phyloP scores from a whole-genome alignment of 257 asterid genomes.

The Nicotiana noctiflora region DNA sequence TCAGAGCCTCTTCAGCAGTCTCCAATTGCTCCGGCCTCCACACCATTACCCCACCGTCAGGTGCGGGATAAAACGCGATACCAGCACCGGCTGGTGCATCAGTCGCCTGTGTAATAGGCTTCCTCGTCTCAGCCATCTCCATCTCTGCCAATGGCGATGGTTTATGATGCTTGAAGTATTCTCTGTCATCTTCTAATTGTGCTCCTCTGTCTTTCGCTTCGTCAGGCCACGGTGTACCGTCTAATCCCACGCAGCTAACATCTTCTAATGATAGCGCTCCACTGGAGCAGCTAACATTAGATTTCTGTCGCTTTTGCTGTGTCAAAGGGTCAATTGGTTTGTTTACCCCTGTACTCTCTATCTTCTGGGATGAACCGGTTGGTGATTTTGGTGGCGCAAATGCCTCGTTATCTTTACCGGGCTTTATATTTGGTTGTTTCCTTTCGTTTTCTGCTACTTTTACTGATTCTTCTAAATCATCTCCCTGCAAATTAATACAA shows the following conservation, averaged over 20 bases:
- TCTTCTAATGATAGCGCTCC: slow-evolving; percentile 1
- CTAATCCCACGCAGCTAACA: slow-evolving; percentile 40
- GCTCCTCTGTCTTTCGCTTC: slow-evolving; percentile 18
- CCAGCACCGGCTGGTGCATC: slow-evolving; percentile 31
- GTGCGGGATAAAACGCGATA: slow-evolving; percentile 9
- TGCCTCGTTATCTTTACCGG: slow-evolving; percentile 19
- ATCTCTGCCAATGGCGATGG: slow-evolving; percentile 76
- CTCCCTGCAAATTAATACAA: slow-evolving; percentile 26
- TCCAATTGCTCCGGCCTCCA: slow-evolving; percentile 83
- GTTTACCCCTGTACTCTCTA: slow-evolving; percentile 37
- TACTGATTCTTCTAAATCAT: slow-evolving; percentile 27
- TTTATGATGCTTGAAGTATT: slow-evolving; percentile 49
- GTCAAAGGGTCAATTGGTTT: slow-evolving; percentile 33
- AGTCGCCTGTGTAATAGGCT: slow-evolving; percentile 51
- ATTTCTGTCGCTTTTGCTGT: slow-evolving; percentile 41
- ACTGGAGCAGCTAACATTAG: background rate
- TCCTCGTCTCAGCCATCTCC: slow-evolving; percentile 55
- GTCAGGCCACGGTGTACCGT: slow-evolving; percentile 59
- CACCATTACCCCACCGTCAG: slow-evolving; percentile 17
- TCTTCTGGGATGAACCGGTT: slow-evolving; percentile 26
- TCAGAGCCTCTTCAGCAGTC: slow-evolving; percentile 67
- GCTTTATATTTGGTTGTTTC: slow-evolving; percentile 19
- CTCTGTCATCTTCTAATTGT: slow-evolving; percentile 35
- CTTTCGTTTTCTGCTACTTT: slow-evolving; percentile 16
- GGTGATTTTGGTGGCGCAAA: slow-evolving; percentile 37